Evolutionary conservation across 164 flowering plant genomes (phyloP).

Genomic region (Warburgia ugandensis): DNA sequence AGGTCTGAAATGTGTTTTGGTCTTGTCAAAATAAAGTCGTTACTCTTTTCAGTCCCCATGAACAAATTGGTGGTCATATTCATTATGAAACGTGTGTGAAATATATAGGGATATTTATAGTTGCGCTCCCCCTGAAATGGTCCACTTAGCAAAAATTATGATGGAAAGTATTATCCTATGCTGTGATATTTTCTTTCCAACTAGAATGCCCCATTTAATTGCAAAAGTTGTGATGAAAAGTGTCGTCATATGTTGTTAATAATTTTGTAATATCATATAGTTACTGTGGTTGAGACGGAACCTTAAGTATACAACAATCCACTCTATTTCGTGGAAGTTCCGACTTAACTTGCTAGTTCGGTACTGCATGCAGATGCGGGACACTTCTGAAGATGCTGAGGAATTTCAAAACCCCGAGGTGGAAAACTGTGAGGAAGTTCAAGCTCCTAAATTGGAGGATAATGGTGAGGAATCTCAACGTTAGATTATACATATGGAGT

Average conservation of each 20-base stretch:
- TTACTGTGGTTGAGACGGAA: too few species aligned
- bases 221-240: background rate
- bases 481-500: too few species aligned
- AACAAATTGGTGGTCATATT: background rate
- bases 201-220: background rate
- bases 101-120: too few species aligned
- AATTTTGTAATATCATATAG: too few species aligned
- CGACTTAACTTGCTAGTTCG: background rate
- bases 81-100: background rate
- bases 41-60: background rate
- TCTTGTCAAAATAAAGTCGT: background rate
- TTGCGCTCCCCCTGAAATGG: too few species aligned
- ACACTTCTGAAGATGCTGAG: background rate
- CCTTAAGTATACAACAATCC: too few species aligned
- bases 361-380: slow-evolving; percentile 3
- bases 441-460: background rate
- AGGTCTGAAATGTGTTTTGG: background rate
- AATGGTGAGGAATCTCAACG: slow-evolving; percentile 1
- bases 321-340: background rate
- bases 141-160: too few species aligned
- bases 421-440: background rate
- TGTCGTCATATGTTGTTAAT: background rate
- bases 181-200: background rate
- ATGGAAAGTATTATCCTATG: too few species aligned
- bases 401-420: background rate